phyloP scores from a whole-genome alignment of 2,329 filamentous ascomycete species.

The Madurella mycetomatis region DNA sequence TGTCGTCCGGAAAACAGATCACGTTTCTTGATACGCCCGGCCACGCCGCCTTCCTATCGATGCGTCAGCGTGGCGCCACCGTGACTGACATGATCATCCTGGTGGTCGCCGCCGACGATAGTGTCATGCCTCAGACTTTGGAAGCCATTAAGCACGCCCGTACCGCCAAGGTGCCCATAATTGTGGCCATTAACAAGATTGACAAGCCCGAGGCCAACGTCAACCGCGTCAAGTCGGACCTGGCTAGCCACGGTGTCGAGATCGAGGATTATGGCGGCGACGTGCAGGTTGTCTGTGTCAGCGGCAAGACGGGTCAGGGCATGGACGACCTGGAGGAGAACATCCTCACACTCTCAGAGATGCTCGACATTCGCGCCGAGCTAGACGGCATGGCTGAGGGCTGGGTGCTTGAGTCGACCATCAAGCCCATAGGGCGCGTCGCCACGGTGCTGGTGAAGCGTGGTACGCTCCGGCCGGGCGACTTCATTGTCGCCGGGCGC shows the following conservation, averaged over 20 bases:
- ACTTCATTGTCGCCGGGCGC: conserved; percentile 80
- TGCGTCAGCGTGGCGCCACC: conserved; percentile 91
- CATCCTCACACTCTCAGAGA: conserved; percentile 77
- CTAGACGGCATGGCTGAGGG: conserved; percentile 74
- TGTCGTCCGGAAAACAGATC: conserved; percentile 82
- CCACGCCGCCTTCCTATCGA: conserved; percentile 90
- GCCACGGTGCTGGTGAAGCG: conserved; percentile 86
- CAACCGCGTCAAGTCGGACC: conserved; percentile 82
- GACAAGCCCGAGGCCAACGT: conserved; percentile 81
- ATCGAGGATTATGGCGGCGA: conserved; percentile 95
- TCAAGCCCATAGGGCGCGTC: conserved; percentile 77
- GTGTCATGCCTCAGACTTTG: conserved; percentile 93
- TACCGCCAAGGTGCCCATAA: conserved; percentile 82
- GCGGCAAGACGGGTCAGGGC: conserved; percentile 87
- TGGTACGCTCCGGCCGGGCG: conserved; percentile 76
- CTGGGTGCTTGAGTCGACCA: conserved; percentile 87
- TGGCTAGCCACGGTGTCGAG: conserved; percentile 77
- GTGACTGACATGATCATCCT: conserved; percentile 96
- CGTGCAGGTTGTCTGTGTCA: conserved; percentile 85
- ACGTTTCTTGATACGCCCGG: conserved; percentile 97
- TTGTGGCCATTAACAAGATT: conserved; percentile 96
- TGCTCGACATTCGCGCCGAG: conserved; percentile 85
- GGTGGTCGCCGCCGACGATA: conserved; percentile 94
- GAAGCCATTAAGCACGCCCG: conserved; percentile 94
- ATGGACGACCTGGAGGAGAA: conserved; percentile 92